phyloP scores from a whole-genome alignment of 306 rosid species.

The Quercus mongolica region DNA sequence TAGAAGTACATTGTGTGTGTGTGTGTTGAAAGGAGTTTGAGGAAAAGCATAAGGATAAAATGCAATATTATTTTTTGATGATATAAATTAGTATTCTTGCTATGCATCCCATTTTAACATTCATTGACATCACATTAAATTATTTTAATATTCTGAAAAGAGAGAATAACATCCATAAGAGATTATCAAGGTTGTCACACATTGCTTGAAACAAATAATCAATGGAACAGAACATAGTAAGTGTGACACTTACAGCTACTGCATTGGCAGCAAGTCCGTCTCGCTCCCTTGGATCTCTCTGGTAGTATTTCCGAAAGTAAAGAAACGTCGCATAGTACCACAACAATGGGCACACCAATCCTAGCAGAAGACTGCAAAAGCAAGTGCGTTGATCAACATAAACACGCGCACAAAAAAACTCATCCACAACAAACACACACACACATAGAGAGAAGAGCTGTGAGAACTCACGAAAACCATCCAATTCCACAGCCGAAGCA shows the following conservation, averaged over 20 bases:
- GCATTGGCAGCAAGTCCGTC: constrained; percentile 94
- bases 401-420: too few relatives aligned
- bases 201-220: neutral
- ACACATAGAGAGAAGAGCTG: neutral
- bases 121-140: too few relatives aligned
- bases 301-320: constrained; percentile 68
- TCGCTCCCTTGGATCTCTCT: constrained; percentile 93
- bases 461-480: constrained; percentile 56
- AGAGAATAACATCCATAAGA: neutral
- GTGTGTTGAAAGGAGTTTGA: neutral
- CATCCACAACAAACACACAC: neutral
- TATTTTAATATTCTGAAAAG: neutral
- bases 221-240: neutral
- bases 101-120: too few relatives aligned
- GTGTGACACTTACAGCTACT: constrained; percentile 55
- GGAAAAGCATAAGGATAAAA: neutral
- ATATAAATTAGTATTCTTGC: too few relatives aligned
- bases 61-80: neutral
- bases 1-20: neutral
- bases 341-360: constrained; percentile 72
- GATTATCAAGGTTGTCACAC: neutral
- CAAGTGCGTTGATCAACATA: neutral
- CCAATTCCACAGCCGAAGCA: constrained; percentile 60
- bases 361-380: constrained; percentile 68
- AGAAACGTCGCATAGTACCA: constrained; percentile 85